A percentile compares a stretch with the other conserved stretches of the same genome.
phyloP scores from a whole-genome alignment of 352 stramenopile species.

The Phytopythium mirpurense region DNA sequence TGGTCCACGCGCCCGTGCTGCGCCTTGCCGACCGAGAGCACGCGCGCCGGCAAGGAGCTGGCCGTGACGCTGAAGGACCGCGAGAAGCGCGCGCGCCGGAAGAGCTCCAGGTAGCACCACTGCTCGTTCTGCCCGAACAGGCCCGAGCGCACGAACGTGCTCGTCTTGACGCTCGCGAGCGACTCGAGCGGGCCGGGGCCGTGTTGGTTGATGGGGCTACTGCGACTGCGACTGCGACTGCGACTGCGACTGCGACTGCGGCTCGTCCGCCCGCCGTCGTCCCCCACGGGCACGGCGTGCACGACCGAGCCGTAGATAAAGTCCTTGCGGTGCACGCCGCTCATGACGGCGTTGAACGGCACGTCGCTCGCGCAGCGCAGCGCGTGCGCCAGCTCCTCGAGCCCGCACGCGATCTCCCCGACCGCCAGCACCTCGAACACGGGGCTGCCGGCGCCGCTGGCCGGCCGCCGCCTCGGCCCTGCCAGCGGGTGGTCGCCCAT shows the following conservation, averaged over 20 bases:
- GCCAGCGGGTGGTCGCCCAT: slow-evolving; percentile 3
- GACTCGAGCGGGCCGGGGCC: background rate
- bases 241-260: no score
- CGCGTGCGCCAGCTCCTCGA: slow-evolving; percentile 25
- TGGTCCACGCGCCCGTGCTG: slow-evolving; percentile 34
- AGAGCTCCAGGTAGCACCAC: slow-evolving; percentile 31
- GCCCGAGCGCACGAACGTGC: slow-evolving; percentile 26
- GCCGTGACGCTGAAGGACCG: slow-evolving; percentile 18
- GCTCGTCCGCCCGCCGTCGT: background rate
- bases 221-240: no score
- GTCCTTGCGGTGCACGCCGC: slow-evolving; percentile 19
- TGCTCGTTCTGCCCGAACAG: slow-evolving; percentile 36
- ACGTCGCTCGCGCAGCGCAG: slow-evolving; percentile 15
- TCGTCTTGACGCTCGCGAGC: slow-evolving; percentile 17
- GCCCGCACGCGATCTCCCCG: slow-evolving; percentile 1
- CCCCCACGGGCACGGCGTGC: slow-evolving; percentile 10
- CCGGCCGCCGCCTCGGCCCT: background rate
- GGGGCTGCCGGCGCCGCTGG: background rate
- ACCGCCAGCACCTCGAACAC: slow-evolving; percentile 3
- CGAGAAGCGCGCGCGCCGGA: slow-evolving; percentile 15
- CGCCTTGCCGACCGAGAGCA: slow-evolving; percentile 32
- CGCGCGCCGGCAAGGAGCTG: slow-evolving; percentile 22
- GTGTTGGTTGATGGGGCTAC: background rate
- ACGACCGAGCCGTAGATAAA: slow-evolving; percentile 25
- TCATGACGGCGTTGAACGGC: slow-evolving; percentile 20